phyloP scores from a whole-genome alignment of 2,329 filamentous ascomycete species.

The Aspergillus neotritici region DNA sequence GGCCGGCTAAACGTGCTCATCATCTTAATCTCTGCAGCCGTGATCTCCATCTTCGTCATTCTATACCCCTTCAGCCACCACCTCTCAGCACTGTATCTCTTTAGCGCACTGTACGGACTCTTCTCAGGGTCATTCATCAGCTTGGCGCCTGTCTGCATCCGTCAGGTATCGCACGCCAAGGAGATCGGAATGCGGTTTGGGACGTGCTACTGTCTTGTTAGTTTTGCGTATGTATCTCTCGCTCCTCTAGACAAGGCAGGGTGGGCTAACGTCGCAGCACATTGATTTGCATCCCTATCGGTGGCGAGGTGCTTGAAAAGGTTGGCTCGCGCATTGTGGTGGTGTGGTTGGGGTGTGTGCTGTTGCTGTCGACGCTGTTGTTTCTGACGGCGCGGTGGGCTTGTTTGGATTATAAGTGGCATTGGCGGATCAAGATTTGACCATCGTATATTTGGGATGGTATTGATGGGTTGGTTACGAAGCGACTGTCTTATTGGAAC shows the following conservation, averaged over 20 bases:
- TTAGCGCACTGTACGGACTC: conserved; percentile 43
- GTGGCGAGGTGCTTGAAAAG: conserved; percentile 45
- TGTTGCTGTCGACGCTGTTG: conserved; percentile 33
- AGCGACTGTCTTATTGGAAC: too few relatives aligned
- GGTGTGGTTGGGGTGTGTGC: conserved; percentile 41
- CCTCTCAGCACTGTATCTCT: conserved; percentile 37
- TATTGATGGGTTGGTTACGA: too few relatives aligned
- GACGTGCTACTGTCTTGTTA: conserved; percentile 46
- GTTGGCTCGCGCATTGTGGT: conserved; percentile 44
- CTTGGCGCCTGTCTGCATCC: conserved; percentile 43
- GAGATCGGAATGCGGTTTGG: conserved; percentile 46
- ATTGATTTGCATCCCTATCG: conserved; percentile 45
- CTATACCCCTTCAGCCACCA: conserved; percentile 27
- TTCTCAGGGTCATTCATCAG: conserved; percentile 46
- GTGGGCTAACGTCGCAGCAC: conserved; percentile 21
- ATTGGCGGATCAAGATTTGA: conserved; percentile 33
- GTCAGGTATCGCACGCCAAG: conserved; percentile 44
- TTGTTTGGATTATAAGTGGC: conserved; percentile 35
- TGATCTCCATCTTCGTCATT: conserved; percentile 40
- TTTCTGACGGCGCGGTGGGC: conserved; percentile 36
- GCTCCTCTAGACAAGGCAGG: not conserved
- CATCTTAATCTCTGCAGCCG: conserved; percentile 29
- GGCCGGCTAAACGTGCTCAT: conserved; percentile 46
- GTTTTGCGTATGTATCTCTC: conserved; percentile 35
- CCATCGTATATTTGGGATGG: too few relatives aligned